phyloP scores from a whole-genome alignment of 1,139 yeast species.

The Magnusiomyces fungicola region DNA sequence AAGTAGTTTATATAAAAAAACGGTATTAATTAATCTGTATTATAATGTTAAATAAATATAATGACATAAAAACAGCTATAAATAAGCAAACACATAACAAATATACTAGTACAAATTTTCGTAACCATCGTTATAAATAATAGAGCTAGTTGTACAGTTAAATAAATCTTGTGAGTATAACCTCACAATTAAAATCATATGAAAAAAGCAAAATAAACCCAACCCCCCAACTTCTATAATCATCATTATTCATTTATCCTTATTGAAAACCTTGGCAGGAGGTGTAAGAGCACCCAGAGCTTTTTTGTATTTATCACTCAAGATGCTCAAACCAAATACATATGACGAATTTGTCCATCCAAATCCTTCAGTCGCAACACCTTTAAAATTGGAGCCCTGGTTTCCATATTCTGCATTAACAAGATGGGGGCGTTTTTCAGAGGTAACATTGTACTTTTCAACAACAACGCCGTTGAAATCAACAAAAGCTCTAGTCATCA shows the following conservation, averaged over 20 bases:
- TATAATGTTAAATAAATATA: no score
- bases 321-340: constrained; percentile 61
- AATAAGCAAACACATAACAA: no score
- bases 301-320: constrained; percentile 63
- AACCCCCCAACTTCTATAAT: not conserved
- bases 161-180: not conserved
- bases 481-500: constrained; percentile 89
- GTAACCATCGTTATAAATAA: no score
- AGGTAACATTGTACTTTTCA: constrained; percentile 88
- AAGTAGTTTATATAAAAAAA: no score
- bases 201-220: not conserved
- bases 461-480: constrained; percentile 94
- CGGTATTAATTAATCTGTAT: no score
- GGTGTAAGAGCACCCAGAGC: constrained; percentile 80
- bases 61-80: no score
- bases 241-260: constrained; percentile 1
- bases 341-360: constrained; percentile 96
- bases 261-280: constrained; percentile 56
- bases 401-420: constrained; percentile 97
- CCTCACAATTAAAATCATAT: not conserved
- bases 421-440: constrained; percentile 76
- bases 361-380: constrained; percentile 88
- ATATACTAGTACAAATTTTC: no score
- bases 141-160: no score
- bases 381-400: constrained; percentile 88